A percentile compares a stretch with the other conserved stretches of the same genome.
phyloP scores from a whole-genome alignment of 805 yeast species.

The Lachancea thermotolerans region DNA sequence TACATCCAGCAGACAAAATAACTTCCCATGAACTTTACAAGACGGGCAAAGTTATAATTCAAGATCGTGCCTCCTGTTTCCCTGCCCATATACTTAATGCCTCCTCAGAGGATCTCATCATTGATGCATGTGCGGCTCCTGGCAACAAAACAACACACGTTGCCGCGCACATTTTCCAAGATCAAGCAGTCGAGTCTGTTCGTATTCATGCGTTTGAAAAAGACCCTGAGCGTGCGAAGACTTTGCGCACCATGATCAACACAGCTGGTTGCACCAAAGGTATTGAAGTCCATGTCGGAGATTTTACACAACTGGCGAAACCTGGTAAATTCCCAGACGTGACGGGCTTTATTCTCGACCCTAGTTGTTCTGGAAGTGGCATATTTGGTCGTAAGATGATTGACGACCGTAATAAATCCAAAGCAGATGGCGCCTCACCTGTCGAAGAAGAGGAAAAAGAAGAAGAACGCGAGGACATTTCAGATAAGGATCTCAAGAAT shows the following conservation, averaged over 20 bases:
- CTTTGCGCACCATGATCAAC: constrained; percentile 67
- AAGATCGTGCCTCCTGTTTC: constrained; percentile 94
- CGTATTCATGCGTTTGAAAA: constrained; percentile 80
- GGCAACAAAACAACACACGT: constrained; percentile 95
- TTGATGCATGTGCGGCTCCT: constrained; percentile 97
- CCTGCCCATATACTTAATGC: constrained; percentile 83
- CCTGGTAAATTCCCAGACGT: constrained; percentile 55
- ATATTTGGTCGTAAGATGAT: constrained; percentile 83
- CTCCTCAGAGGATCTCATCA: constrained; percentile 50
- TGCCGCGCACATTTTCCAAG: constrained; percentile 44
- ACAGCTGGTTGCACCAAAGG: constrained; percentile 58
- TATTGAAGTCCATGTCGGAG: constrained; percentile 46
- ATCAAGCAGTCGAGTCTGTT: constrained; percentile 11
- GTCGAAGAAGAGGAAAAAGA: constrained; percentile 18
- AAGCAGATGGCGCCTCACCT: constrained; percentile 7
- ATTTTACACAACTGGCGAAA: constrained; percentile 34
- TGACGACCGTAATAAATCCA: constrained; percentile 34
- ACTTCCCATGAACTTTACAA: constrained; percentile 63
- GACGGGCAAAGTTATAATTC: constrained; percentile 77
- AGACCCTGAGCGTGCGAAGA: constrained; percentile 64
- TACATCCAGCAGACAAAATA: constrained; percentile 68
- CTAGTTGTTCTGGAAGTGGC: constrained; percentile 97
- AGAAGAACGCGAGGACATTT: constrained; percentile 18
- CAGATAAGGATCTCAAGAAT: constrained; percentile 38
- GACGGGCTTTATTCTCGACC: constrained; percentile 85